These are phyloP conservation scores for Fusarium poae DNA, from an alignment of 2,329 filamentous ascomycete genomes.

Conservation along the genomic window DNA sequence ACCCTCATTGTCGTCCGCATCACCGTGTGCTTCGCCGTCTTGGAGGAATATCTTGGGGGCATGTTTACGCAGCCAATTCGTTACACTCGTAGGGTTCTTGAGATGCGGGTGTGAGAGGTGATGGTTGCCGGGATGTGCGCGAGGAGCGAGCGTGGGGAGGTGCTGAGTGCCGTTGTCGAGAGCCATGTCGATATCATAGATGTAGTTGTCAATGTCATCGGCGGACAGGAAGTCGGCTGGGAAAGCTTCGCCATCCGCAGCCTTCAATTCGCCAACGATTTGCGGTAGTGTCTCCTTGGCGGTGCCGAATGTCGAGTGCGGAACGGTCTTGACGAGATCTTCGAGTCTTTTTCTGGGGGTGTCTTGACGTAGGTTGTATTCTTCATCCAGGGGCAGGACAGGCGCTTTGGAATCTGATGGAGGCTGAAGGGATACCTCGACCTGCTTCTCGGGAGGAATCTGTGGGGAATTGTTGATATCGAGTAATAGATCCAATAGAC, in stretches of 20 bases:
- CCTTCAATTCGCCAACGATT: constrained; percentile 63
- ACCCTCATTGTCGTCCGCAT: constrained; percentile 55
- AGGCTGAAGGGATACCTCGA: constrained; percentile 72
- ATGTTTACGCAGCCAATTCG: constrained; percentile 93
- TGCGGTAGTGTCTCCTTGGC: constrained; percentile 74
- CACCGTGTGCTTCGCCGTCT: constrained; percentile 66
- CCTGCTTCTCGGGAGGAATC: constrained; percentile 79
- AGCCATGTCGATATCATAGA: constrained; percentile 71
- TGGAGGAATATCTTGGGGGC: constrained; percentile 88
- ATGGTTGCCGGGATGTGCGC: constrained; percentile 55
- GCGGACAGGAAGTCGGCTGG: constrained; percentile 76
- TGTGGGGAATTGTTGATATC: constrained; percentile 89
- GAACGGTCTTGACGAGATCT: constrained; percentile 65
- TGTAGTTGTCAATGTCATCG: constrained; percentile 80
- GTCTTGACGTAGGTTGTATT: constrained; percentile 57
- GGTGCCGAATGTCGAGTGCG: constrained; percentile 64
- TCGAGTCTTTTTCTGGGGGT: constrained; percentile 63
- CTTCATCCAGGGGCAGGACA: constrained; percentile 51
- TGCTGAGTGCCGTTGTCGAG: constrained; percentile 59
- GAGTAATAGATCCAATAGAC: constrained; percentile 87
- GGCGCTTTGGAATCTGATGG: constrained; percentile 57
- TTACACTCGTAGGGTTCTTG: constrained; percentile 88
- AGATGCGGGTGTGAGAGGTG: constrained; percentile 58
- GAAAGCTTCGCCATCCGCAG: constrained; percentile 65
- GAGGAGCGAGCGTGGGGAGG: constrained; percentile 66